Base-by-base conservation (phyloP, 179 eudicot genomes). In the Beta lomatogona region DNA sequence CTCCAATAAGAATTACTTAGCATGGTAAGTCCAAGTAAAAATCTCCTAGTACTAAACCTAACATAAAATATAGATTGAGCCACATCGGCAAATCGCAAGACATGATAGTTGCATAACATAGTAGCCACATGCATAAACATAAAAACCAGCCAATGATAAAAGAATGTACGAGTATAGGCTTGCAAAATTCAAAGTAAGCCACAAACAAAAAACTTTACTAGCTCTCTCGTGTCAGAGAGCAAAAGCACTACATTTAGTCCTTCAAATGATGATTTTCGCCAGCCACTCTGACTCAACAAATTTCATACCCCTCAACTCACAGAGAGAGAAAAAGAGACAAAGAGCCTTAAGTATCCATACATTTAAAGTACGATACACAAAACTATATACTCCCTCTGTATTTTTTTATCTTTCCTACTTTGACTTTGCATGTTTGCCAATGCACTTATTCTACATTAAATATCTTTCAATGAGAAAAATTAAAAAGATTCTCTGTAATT, bases 51-150 rank as follows among this genome's bases (percentile, higher is more conserved):
- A 18, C 21, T 55, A 41, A 69, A 12, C 5, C 16, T 41, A 10
- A 31, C 0, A 57, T 55, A 22, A 9, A 15, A 7, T 28, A 48
- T 9, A 36, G 13, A 48, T 36, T 67, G n/a, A 22, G 22, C 31
- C 14, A 55, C 58, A 45, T 79, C 82, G 18, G 7, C 18, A 79
- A 57, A 58, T 58, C 82, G 45, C 28, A 46, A 48, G 21, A n/a
- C 52, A 12, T 50, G 53, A 69, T 19, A 69, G 5, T n/a, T 63
- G 22, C 31, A 2, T 0, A 5, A 14, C 50, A 41, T 7, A 41
- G 71, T 6, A 68, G 10, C 22, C 9, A 41, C 21, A 16, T 5
- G n/a, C 18, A 36, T 25, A 7, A 28, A 1, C 9, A 10, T 5
- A 18, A 66, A 36, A 41, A 69, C 22, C 25, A 3, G 45, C 71